Conservation (phyloP, 352 stramenopile genomes). For the Phytopythium boreale region DNA sequence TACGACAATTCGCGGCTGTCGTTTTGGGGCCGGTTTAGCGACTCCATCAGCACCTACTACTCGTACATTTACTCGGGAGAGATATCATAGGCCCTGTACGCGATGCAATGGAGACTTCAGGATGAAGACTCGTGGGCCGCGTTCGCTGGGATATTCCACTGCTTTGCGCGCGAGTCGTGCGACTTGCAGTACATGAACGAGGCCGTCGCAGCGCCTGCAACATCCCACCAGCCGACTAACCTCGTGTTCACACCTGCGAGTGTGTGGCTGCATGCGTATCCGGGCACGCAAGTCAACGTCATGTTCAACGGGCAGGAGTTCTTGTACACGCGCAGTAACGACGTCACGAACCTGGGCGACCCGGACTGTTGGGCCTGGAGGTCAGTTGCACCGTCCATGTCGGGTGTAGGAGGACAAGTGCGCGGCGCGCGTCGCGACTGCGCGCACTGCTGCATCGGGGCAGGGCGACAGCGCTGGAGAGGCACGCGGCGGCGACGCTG, state of each 20-base stretch:
- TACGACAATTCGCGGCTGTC: background rate
- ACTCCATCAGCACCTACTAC: background rate
- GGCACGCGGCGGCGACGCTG: too few relatives aligned
- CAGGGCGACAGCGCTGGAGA: too few relatives aligned
- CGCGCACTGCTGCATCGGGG: too few relatives aligned
- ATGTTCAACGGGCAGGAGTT: background rate
- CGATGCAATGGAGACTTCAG: background rate
- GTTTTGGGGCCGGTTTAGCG: background rate
- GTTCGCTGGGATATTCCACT: background rate
- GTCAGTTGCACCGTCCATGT: too few relatives aligned
- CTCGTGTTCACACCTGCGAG: background rate
- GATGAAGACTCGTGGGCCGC: background rate
- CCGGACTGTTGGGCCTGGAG: too few relatives aligned
- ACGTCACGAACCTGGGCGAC: too few relatives aligned
- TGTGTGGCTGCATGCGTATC: background rate
- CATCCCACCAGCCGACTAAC: background rate
- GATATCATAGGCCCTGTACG: background rate
- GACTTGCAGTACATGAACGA: constrained; percentile 10
- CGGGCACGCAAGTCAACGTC: background rate
- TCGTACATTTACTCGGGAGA: background rate
- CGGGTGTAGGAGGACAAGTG: too few relatives aligned
- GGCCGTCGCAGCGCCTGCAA: constrained; percentile 1
- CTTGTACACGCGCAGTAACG: background rate
- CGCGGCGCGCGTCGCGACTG: too few relatives aligned
- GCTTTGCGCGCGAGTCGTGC: background rate